A percentile compares a stretch with the other conserved stretches of the same genome.
phyloP scores from a whole-genome alignment of 2,329 filamentous ascomycete species.

The Tolypocladium nubicola region DNA sequence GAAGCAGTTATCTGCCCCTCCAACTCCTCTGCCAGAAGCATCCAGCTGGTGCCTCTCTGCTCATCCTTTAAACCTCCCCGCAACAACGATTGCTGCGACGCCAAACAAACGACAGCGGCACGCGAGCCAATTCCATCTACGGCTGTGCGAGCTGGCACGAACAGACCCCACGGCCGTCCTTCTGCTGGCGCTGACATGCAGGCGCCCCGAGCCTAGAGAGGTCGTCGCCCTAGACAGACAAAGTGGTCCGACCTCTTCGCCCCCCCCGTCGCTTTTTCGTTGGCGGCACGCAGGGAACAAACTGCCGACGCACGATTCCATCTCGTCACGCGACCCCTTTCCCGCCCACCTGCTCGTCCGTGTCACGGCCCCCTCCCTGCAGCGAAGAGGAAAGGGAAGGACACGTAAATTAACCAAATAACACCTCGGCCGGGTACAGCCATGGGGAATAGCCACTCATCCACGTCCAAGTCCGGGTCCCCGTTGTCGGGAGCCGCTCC shows the following conservation, averaged over 20 bases:
- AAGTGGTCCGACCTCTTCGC: background rate
- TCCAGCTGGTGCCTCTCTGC: background rate
- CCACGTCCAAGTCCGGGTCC: slow-evolving; percentile 24
- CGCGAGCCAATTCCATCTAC: background rate
- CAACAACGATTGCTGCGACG: background rate
- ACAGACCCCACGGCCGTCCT: background rate
- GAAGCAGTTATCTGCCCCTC: background rate
- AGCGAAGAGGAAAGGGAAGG: background rate
- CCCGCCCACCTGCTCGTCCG: background rate
- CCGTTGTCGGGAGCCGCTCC: slow-evolving; percentile 12
- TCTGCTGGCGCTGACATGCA: slow-evolving; percentile 1
- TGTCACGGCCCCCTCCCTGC: background rate
- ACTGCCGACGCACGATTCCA: background rate
- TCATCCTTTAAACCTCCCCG: background rate
- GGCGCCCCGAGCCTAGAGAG: background rate
- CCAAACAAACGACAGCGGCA: background rate
- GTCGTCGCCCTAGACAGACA: background rate
- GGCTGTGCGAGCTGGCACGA: background rate
- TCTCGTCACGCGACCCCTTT: background rate
- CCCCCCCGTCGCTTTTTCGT: background rate
- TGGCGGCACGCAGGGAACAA: background rate
- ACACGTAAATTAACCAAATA: background rate
- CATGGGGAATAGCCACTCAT: slow-evolving; percentile 29
- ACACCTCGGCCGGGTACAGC: background rate
- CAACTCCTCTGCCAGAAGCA: background rate